Conservation (phyloP, 352 stramenopile species). For the Globisporangium spinosum region DNA sequence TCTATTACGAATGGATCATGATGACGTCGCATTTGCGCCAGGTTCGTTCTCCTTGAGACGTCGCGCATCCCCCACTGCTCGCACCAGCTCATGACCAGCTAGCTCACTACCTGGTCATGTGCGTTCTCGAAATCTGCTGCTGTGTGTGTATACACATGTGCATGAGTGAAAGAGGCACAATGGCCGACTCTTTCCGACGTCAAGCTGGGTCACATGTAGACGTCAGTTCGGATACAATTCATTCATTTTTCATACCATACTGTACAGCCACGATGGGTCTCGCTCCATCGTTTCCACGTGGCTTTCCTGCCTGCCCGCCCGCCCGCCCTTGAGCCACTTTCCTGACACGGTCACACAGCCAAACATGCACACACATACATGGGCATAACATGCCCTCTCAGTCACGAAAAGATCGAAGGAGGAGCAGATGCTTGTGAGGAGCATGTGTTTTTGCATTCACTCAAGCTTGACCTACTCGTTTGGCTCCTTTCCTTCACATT, state of each 20-base stretch:
- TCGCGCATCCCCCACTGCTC: neutral
- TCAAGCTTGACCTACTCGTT: neutral
- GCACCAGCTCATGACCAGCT: neutral
- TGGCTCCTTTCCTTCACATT: neutral
- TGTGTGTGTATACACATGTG: neutral
- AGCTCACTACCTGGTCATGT: no score
- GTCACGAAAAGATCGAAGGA: conserved; percentile 1
- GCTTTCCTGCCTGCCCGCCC: neutral
- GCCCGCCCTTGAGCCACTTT: neutral
- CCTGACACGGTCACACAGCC: neutral
- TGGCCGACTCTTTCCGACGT: neutral
- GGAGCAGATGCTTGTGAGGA: neutral
- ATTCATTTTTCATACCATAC: neutral
- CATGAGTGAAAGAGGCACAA: no score
- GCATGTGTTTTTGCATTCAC: conserved; percentile 12
- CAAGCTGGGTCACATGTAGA: neutral
- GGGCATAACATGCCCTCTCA: neutral
- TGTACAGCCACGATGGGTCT: neutral
- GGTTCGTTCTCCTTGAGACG: neutral
- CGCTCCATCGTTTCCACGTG: neutral
- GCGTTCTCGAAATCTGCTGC: neutral
- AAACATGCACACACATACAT: neutral
- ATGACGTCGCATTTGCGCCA: neutral
- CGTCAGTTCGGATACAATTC: neutral
- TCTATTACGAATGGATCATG: conserved; percentile 6